Evolutionary conservation across 2,329 filamentous ascomycete species (phyloP).

Genomic region (Aspergillus flavus): DNA sequence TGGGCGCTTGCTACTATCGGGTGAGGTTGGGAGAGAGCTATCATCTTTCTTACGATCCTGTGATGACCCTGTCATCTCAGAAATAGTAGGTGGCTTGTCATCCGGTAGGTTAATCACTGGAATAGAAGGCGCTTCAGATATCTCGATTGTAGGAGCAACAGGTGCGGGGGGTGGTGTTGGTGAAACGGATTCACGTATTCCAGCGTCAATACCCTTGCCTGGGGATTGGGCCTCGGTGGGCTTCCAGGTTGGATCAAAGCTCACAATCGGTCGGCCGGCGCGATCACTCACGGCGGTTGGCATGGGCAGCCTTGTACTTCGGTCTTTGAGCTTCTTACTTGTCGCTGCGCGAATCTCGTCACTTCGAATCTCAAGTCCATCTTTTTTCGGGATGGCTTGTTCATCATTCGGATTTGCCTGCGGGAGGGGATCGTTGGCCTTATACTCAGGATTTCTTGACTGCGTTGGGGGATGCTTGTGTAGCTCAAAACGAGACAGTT

Average conservation of each 20-base stretch:
- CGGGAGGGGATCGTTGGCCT: conserved; percentile 59
- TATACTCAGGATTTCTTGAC: conserved; percentile 80
- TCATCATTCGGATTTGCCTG: conserved; percentile 29
- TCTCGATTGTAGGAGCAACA: conserved; percentile 33
- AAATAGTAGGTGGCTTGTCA: conserved; percentile 42
- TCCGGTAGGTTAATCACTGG: conserved; percentile 57
- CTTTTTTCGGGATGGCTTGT: conserved; percentile 61
- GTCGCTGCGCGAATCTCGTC: conserved; percentile 90
- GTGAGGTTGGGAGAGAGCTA: conserved; percentile 21
- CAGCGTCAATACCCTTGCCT: conserved; percentile 19
- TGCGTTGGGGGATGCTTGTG: conserved; percentile 82
- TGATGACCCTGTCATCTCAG: conserved; percentile 32
- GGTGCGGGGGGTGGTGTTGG: conserved; percentile 51
- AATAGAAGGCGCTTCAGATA: conserved; percentile 41
- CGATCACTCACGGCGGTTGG: conserved; percentile 89
- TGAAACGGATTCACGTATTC: conserved; percentile 26
- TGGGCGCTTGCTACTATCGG: conserved; percentile 19
- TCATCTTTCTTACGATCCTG: conserved; percentile 14
- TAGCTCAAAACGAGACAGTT: conserved; percentile 67
- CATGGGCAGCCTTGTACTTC: conserved; percentile 82
- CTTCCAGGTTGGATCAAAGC: conserved; percentile 85
- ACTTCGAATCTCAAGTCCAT: conserved; percentile 79
- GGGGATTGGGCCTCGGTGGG: conserved; percentile 51
- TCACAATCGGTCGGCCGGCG: conserved; percentile 92
- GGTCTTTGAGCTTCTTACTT: conserved; percentile 82